Evolutionary conservation across 768 basidiomycete species (phyloP).

Genomic region (Gloeostereum incarnatum): DNA sequence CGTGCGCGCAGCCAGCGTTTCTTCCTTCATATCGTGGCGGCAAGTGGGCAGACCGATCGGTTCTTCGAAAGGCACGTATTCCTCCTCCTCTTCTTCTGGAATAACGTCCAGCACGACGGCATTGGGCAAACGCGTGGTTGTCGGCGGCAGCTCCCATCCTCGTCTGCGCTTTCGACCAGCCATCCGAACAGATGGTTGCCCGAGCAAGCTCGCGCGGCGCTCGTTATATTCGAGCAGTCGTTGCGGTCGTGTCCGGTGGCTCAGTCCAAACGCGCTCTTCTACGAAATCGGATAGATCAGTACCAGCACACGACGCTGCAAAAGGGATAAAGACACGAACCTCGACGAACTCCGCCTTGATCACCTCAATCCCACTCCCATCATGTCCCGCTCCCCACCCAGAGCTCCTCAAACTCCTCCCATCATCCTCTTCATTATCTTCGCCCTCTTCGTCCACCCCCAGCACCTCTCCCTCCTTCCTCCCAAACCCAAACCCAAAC

Average conservation of each 20-base stretch:
- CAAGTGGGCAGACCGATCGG: neutral
- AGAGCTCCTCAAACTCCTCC: conserved; percentile 27
- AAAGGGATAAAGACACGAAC: conserved; percentile 18
- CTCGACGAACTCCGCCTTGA: conserved; percentile 30
- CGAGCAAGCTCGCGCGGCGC: conserved; percentile 40
- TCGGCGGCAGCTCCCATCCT: conserved; percentile 11
- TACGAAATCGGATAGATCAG: conserved; percentile 16
- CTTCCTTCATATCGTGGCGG: conserved; percentile 24
- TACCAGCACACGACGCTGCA: neutral
- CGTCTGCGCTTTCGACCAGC: conserved; percentile 35
- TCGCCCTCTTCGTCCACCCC: neutral
- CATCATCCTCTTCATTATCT: conserved; percentile 18
- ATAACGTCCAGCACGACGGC: conserved; percentile 30
- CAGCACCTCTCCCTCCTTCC: conserved; percentile 10
- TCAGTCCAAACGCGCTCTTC: conserved; percentile 45
- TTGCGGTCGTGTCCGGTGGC: conserved; percentile 54
- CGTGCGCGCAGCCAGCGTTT: conserved; percentile 32
- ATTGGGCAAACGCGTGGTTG: conserved; percentile 21
- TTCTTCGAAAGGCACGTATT: conserved; percentile 8
- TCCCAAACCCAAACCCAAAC: conserved; percentile 10
- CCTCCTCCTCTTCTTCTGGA: conserved; percentile 25
- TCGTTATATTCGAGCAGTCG: conserved; percentile 59
- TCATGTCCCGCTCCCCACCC: conserved; percentile 44
- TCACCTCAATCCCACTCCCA: conserved; percentile 39
- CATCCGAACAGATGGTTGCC: conserved; percentile 17